These are phyloP conservation scores for Mycena citricolor DNA, from an alignment of 1,284 basidiomycete genomes.

Conservation along the genomic window DNA sequence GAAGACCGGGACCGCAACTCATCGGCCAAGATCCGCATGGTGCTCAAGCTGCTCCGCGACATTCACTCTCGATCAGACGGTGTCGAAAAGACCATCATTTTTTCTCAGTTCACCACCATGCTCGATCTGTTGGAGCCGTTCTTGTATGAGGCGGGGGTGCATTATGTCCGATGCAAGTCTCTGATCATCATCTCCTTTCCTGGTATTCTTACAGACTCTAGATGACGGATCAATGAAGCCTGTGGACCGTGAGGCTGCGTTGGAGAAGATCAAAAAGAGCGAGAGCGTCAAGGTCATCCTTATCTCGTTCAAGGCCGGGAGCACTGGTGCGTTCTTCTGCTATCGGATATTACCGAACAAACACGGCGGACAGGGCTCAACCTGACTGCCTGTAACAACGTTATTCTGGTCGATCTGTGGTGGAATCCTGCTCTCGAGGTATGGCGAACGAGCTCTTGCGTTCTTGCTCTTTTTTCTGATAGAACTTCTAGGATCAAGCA, in stretches of 20 bases:
- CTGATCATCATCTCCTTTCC: constrained; percentile 9
- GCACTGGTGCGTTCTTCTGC: constrained; percentile 58
- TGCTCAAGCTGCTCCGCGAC: constrained; percentile 69
- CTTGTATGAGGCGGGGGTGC: constrained; percentile 61
- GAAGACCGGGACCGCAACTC: constrained; percentile 46
- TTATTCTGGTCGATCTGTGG: constrained; percentile 92
- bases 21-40: constrained; percentile 88
- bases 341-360: constrained; percentile 4
- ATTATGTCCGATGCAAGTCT: constrained; percentile 82
- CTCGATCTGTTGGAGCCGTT: constrained; percentile 86
- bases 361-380: constrained; percentile 71
- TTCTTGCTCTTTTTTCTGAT: constrained; percentile 6
- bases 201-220: constrained; percentile 31
- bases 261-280: constrained; percentile 72
- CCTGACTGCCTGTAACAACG: constrained; percentile 91
- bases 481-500: constrained; percentile 69
- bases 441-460: constrained; percentile 15
- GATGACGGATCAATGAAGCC: constrained; percentile 88
- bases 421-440: constrained; percentile 91
- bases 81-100: constrained; percentile 88
- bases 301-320: constrained; percentile 96
- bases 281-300: constrained; percentile 71
- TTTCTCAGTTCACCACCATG: constrained; percentile 90
- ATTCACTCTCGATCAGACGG: constrained; percentile 63
- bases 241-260: constrained; percentile 70